Percentiles rank a stretch among this genome's conserved stretches.
phyloP scores from a whole-genome alignment of 2,329 filamentous ascomycete species.

The Penicillium sp. region DNA sequence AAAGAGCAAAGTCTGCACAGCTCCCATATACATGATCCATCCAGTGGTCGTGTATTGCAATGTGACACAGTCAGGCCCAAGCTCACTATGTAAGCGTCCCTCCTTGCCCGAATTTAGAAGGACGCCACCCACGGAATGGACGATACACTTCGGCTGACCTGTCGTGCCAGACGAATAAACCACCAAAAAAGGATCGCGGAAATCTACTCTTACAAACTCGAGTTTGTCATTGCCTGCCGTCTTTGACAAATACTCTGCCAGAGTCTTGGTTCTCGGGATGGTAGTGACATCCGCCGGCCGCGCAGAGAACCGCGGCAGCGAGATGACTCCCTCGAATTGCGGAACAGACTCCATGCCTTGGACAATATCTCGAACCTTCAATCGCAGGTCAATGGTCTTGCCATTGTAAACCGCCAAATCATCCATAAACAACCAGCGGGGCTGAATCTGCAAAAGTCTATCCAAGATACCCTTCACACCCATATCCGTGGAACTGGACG shows the following conservation, averaged over 20 bases:
- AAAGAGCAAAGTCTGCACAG: slow-evolving; percentile 57
- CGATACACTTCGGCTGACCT: slow-evolving; percentile 80
- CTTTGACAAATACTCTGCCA: slow-evolving; percentile 11
- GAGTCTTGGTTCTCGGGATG: slow-evolving; percentile 9
- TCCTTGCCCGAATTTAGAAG: slow-evolving; percentile 57
- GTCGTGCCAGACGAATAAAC: slow-evolving; percentile 80
- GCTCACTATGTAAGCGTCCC: slow-evolving; percentile 51
- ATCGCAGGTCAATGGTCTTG: slow-evolving; percentile 67
- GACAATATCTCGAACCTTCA: slow-evolving; percentile 69
- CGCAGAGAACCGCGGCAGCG: slow-evolving; percentile 13
- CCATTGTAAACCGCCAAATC: slow-evolving; percentile 78
- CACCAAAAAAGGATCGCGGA: slow-evolving; percentile 73
- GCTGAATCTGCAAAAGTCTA: slow-evolving; percentile 70
- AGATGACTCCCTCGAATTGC: slow-evolving; percentile 56
- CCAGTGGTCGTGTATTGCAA: slow-evolving; percentile 69
- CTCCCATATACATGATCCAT: slow-evolving; percentile 84
- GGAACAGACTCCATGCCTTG: slow-evolving; percentile 59
- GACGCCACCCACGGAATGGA: slow-evolving; percentile 60
- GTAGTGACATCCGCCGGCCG: slow-evolving; percentile 12
- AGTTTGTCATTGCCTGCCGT: slow-evolving; percentile 35
- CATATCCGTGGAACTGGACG: slow-evolving; percentile 78
- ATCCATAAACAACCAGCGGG: slow-evolving; percentile 80
- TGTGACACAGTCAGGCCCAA: slow-evolving; percentile 43
- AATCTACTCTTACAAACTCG: slow-evolving; percentile 61
- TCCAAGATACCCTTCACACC: slow-evolving; percentile 75